Conservation (phyloP, 148 eudicot genomes). For the Rhododendron henanense region DNA sequence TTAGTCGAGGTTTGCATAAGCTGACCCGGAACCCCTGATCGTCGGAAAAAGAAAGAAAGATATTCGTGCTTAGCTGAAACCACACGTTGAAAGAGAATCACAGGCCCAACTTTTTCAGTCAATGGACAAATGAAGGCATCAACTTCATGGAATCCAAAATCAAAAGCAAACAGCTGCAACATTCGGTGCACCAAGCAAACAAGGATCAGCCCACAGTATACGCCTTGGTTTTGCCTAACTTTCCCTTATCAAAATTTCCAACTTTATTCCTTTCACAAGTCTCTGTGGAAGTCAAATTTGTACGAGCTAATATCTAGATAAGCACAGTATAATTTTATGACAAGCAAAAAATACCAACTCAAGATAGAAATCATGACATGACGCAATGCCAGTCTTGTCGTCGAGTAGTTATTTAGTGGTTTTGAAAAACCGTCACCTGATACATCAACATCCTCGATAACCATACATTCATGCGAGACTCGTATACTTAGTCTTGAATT, state of each 20-base stretch:
- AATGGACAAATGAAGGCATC: background rate
- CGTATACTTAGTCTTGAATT: background rate
- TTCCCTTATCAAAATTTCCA: background rate
- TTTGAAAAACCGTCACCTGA: background rate
- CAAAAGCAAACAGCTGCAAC: background rate
- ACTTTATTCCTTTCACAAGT: slow-evolving; percentile 1
- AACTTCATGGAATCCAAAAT: background rate
- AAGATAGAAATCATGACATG: background rate
- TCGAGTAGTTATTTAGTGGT: background rate
- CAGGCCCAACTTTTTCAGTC: background rate
- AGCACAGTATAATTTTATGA: background rate
- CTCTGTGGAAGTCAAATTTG: background rate
- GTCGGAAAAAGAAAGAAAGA: background rate
- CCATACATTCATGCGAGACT: background rate
- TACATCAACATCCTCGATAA: too few relatives aligned
- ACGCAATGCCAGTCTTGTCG: background rate
- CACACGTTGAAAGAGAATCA: background rate
- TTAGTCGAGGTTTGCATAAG: background rate
- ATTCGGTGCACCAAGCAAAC: slow-evolving; percentile 3
- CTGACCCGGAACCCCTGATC: background rate
- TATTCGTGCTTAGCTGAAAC: slow-evolving; percentile 12
- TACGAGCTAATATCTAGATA: background rate
- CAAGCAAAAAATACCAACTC: background rate
- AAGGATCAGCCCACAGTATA: slow-evolving; percentile 9
- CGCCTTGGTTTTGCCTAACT: background rate